These are phyloP conservation scores for Apiospora marii DNA, from an alignment of 2,329 filamentous ascomycete species.

Conservation along the genomic window DNA sequence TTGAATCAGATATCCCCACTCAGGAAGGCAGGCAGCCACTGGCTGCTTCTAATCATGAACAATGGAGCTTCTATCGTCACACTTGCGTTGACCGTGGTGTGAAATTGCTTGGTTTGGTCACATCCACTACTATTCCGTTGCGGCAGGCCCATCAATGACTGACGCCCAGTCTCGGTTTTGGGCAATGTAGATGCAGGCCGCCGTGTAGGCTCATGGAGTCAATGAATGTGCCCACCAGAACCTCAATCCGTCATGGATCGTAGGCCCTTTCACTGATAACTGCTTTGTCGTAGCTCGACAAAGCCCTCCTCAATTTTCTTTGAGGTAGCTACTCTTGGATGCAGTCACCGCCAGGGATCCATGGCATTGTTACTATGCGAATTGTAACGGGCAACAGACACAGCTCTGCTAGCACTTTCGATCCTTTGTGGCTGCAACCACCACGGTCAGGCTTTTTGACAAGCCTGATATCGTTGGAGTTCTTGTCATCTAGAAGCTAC, in stretches of 20 bases:
- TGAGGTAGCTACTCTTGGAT: neutral
- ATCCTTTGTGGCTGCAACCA: neutral
- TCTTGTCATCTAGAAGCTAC: neutral
- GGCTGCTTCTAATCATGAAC: too few species aligned
- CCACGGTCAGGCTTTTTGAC: neutral
- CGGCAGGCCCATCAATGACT: too few species aligned
- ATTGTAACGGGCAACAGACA: neutral
- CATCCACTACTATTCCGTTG: too few species aligned
- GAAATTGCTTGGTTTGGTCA: too few species aligned
- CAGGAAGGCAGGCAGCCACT: too few species aligned
- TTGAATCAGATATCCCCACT: too few species aligned
- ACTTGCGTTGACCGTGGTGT: too few species aligned
- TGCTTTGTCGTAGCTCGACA: neutral
- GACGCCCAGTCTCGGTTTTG: too few species aligned
- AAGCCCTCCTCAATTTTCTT: neutral
- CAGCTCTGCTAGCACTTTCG: neutral
- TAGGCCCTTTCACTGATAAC: neutral
- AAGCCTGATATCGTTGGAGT: neutral
- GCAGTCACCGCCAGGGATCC: neutral
- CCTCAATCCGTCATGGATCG: neutral
- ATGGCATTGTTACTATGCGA: neutral
- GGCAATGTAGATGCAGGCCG: too few species aligned
- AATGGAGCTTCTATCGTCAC: too few species aligned
- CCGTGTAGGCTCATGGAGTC: neutral
- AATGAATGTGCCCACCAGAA: neutral